Base-by-base conservation (phyloP, 768 basidiomycete genomes). In the Suillus fuscotomentosus region DNA sequence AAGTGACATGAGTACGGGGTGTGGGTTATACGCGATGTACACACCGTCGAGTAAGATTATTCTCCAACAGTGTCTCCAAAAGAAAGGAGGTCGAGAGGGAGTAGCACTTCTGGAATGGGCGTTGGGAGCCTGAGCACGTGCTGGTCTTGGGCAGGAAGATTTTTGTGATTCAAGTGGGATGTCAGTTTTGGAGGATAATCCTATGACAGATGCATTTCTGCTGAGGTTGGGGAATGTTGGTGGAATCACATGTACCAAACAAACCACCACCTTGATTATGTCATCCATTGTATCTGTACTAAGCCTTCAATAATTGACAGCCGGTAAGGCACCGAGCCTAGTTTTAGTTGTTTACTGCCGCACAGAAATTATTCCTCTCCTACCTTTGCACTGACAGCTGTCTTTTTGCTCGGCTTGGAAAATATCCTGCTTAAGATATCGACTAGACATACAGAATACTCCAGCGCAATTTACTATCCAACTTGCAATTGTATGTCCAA, bases 1-100 rank as follows among this genome's bases (percentile, higher is more conserved):
- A 62, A 51, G 66, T 59, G 10, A 55, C 7, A 59, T 67, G 36
- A 64, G 69, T 53, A 60, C 60, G 61, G 53, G 48, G 63, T 31
- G 64, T 61, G 50, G 20, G 15, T n/a, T 27, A 57, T 42, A 54
- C 53, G 45, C 10, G 24, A 41, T 31, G 27, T 5, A 82, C 87
- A 71, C 72, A 91, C 92, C 7, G 88, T 90, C 24, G 91, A 92
- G 72, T 92, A 94, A 11, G 90, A 90, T 22, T 93, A 93, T 72
- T 92, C 90, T 22, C 92, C 92, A 3, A 94, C 80, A 22, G 86
- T 83, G 39, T 85, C 80, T 4, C 87, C 87, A 69, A 93, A 90
- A 63, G 86, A 83, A 71, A 92, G 88, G 87, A 0, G 85, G 83
- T 61, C 73, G 78, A 48, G 72, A 27, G 2, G 31, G 31, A 47